Evolutionary conservation across 306 rosid genomes (phyloP).

Genomic region (Sophora flavescens): DNA sequence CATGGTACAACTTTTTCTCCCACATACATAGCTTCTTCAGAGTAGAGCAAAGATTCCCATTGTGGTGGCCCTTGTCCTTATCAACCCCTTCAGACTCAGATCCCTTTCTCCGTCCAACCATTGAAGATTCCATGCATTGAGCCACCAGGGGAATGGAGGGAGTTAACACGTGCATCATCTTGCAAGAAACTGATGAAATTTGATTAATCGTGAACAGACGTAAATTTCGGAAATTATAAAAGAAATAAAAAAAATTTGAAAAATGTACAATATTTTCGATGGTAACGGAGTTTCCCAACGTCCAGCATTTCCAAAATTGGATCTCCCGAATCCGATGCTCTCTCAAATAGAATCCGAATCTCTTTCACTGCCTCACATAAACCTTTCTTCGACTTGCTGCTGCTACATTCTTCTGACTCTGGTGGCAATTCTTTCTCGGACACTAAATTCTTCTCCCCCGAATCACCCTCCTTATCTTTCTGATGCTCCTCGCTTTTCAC

Average conservation of each 20-base stretch:
- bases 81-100: constrained; percentile 35
- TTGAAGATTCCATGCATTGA: constrained; percentile 44
- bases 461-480: constrained; percentile 19
- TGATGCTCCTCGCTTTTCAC: neutral
- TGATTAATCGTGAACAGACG: neutral
- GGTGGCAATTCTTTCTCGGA: constrained; percentile 29
- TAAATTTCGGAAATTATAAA: neutral
- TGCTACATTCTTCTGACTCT: constrained; percentile 40
- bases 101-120: constrained; percentile 39
- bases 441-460: constrained; percentile 19
- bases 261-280: constrained; percentile 28
- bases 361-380: constrained; percentile 61
- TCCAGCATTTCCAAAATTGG: constrained; percentile 63
- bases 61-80: constrained; percentile 43
- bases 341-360: constrained; percentile 66
- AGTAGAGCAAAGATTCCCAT: constrained; percentile 59
- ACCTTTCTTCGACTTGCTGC: constrained; percentile 39
- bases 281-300: constrained; percentile 58
- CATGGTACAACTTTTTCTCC: constrained; percentile 87
- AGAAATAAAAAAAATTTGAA: neutral
- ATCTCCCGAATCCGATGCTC: constrained; percentile 74
- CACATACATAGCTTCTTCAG: constrained; percentile 70
- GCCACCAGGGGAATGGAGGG: constrained; percentile 25
- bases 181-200: constrained; percentile 58
- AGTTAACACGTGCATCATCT: constrained; percentile 54